Evolutionary conservation across 805 yeast genomes (phyloP), one percentile per base, ranked within the genome.

Genomic region (Maudiozyma saulgeensis): DNA sequence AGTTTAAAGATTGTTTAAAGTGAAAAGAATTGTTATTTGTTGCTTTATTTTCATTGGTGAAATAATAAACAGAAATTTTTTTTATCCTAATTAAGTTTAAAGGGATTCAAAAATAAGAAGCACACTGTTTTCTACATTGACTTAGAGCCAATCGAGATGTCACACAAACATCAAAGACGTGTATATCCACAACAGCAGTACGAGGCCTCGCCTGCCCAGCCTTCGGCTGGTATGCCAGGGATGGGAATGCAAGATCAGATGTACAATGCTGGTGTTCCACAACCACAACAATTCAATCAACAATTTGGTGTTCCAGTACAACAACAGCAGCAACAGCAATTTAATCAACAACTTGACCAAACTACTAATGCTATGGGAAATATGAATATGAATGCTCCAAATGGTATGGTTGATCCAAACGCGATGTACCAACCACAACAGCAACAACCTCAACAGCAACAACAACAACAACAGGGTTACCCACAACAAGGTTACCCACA

Each of bases 151-250:
- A 28, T 35, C 15, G 18, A 35, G 21, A 64, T 66, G 69, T 66
- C 70, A 16, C 72, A 68, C 51, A 26, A 63, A 13, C 43, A 23
- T 42, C 72, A 61, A 58, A 71, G 76, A 54, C 73, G 81, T 53
- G 72, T 68, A 44, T 77, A 77, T 56, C 78, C 81, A 42, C 66
- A 68, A 54, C 74, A 71, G 54, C 79, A 74, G 31, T 26, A 18
- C 7, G 25, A 47, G 7, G 32, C 19, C 13, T 28, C 43, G 8
- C 46, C 35, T 26, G 45, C n/a, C 15, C 42, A 41, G n/a, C 37
- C 28, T n/a, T 43, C 41, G 2, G 38, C 41, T 31, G 41, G 26
- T 18, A 42, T 41, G 43, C 44, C 26, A 32, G 34, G 16, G 3
- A 18, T 23, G 21, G 48, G 48, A 9, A 15, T 28, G 23, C 42